Percentiles rank a stretch among this genome's conserved stretches.
Evolutionary conservation across 495 filamentous ascomycete species (phyloP).

Genomic region (Aspergillus ellipticus): DNA sequence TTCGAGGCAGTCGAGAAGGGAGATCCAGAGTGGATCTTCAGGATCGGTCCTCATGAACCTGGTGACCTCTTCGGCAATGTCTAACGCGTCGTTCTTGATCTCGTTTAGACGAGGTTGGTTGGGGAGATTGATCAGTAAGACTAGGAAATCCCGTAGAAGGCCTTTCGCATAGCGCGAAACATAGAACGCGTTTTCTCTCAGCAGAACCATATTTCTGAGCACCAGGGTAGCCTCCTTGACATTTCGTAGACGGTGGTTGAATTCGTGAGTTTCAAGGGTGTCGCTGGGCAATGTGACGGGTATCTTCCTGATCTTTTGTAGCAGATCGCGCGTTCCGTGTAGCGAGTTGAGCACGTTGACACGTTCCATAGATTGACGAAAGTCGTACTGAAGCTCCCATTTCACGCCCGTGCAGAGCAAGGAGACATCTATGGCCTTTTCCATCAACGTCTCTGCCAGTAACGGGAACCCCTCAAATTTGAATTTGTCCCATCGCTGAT

Average conservation of each 20-base stretch:
- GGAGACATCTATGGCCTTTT: conserved; percentile 72
- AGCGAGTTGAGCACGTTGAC: conserved; percentile 66
- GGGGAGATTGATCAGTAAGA: conserved; percentile 76
- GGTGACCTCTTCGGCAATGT: conserved; percentile 88
- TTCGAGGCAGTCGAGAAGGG: conserved; percentile 64
- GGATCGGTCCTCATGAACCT: conserved; percentile 69
- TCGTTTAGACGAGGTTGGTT: conserved; percentile 71
- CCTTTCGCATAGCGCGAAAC: conserved; percentile 65
- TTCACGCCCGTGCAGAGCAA: conserved; percentile 75
- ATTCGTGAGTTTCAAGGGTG: conserved; percentile 69
- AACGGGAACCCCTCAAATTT: conserved; percentile 89
- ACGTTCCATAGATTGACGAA: conserved; percentile 46
- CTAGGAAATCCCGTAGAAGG: conserved; percentile 72
- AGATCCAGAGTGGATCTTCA: conserved; percentile 73
- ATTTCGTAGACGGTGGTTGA: conserved; percentile 64
- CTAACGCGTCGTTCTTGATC: conserved; percentile 84
- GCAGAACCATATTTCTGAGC: conserved; percentile 87
- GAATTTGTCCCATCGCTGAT: conserved; percentile 91
- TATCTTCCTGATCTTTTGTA: conserved; percentile 61
- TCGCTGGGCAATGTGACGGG: conserved; percentile 57
- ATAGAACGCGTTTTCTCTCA: conserved; percentile 82
- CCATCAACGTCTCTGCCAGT: conserved; percentile 82
- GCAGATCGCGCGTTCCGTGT: conserved; percentile 68
- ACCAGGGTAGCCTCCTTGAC: conserved; percentile 85
- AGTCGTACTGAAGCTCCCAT: conserved; percentile 72